phyloP scores from a whole-genome alignment of 345 rosid genomes.

The Pseudoturritis turrita region DNA sequence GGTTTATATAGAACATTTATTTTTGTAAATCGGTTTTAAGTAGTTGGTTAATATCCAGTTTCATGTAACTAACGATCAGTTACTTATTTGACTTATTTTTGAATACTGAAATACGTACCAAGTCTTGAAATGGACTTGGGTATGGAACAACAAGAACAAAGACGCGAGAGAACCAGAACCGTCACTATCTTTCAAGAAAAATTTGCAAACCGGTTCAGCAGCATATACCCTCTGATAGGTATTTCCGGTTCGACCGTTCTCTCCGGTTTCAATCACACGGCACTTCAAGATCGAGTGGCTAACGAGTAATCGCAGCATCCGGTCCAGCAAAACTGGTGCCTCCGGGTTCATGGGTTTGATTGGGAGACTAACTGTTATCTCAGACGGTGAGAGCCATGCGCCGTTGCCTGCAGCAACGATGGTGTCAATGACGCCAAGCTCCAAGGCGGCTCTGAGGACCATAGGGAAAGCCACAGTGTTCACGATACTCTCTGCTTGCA shows the following conservation, averaged over 20 bases:
- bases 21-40: no score
- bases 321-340: conserved; percentile 44
- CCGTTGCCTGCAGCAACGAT: conserved; percentile 29
- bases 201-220: conserved; percentile 30
- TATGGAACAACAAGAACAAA: conserved; percentile 4
- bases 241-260: background rate
- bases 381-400: conserved; percentile 40
- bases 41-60: background rate
- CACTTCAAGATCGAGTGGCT: conserved; percentile 44
- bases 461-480: conserved; percentile 41
- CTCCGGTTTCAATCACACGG: conserved; percentile 14
- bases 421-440: conserved; percentile 47
- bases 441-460: conserved; percentile 45
- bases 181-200: conserved; percentile 19
- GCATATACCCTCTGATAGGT: conserved; percentile 17
- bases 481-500: conserved; percentile 20
- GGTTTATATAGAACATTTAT: background rate
- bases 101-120: conserved; percentile 15
- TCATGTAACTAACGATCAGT: background rate
- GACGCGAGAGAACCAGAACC: conserved; percentile 27
- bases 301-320: conserved; percentile 45
- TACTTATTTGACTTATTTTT: background rate
- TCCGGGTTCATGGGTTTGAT: conserved; percentile 36
- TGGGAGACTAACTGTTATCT: conserved; percentile 36
- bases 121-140: conserved; percentile 18